Conservation (phyloP, 2,329 filamentous ascomycete species). For the Chaetomium olivaceum region DNA sequence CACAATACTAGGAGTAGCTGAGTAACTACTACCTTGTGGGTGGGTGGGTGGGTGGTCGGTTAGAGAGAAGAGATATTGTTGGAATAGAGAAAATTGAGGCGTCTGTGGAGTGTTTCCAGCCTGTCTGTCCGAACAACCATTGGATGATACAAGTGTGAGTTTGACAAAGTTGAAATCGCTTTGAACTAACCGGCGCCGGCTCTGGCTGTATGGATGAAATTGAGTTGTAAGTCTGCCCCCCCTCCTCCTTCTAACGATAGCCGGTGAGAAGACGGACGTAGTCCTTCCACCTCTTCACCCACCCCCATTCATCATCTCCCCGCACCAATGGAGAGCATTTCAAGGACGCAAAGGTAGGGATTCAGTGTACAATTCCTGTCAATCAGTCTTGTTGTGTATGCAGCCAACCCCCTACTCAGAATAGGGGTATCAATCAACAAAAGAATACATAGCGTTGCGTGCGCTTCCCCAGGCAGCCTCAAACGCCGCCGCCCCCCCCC, state of each 20-base stretch:
- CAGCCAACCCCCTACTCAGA: not conserved
- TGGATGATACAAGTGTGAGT: too few species aligned
- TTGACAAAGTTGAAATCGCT: not conserved
- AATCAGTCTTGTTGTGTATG: slow-evolving; percentile 5
- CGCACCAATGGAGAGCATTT: not conserved
- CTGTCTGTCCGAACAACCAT: too few species aligned
- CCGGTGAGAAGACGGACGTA: too few species aligned
- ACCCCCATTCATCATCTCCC: too few species aligned
- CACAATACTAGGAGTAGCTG: slow-evolving; percentile 58
- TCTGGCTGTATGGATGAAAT: too few species aligned
- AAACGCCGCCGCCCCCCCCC: slow-evolving; percentile 4
- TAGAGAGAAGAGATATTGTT: not conserved
- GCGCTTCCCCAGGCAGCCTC: not conserved
- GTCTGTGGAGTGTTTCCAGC: too few species aligned
- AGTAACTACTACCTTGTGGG: not conserved
- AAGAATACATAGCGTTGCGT: not conserved
- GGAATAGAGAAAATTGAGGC: slow-evolving; percentile 1
- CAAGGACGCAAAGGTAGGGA: not conserved
- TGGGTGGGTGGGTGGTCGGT: not conserved
- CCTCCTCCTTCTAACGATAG: too few species aligned
- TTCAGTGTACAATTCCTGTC: not conserved
- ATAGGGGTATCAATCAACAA: slow-evolving; percentile 1
- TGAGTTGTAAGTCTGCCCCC: too few species aligned
- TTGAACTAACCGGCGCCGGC: too few species aligned
- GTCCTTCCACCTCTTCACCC: too few species aligned